Evolutionary conservation across 2,329 filamentous ascomycete species (phyloP), one percentile per base, ranked within the genome.

Genomic region (Clonostachys rosea): DNA sequence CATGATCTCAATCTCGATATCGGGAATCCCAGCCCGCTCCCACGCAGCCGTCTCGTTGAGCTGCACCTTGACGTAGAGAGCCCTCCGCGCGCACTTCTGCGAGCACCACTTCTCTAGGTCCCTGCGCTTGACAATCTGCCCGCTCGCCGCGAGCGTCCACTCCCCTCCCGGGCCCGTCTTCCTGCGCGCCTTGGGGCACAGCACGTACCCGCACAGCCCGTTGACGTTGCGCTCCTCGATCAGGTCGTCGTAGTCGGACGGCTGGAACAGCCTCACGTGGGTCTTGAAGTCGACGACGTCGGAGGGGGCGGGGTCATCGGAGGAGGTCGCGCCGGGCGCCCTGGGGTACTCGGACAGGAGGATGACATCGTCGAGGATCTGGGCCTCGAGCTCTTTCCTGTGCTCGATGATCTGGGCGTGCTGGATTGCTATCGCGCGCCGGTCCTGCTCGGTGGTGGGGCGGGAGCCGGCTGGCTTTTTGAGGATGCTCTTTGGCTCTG

Each of bases 41-140:
- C 91, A 96, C 0, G 88, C 89, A 0, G 91, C 89, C 52, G 87
- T 85, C 60, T 94, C 87, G 54, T 80, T 86, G 37, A 97, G 78
- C 73, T 99, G 94, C 20, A 95, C 87, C 59, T 91, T 89, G 56
- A 97, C 76, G 65, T 91, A 96, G 54, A 95, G 74, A 3, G 89
- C 91, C 43, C 89, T 78, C 53, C 82, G 80, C 3, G 88, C 88
- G 68, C 94, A 99, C 37, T 75, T 76, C 47, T 85, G 76, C 1
- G 85, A 89, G 66, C 94, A 99, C 89, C 91, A 99, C 66, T 84
- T 87, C 68, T 94, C 89, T 14, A 91, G 66, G 59, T 89, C 83
- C 54, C 83, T 81, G 46, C 78, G 81, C 49, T 81, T 78, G 24
- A 95, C 83, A 43, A 96, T 86, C 52, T 76, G 63, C 71, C 51